These are phyloP conservation scores for Sugiyamaella americana DNA, from an alignment of 805 yeast genomes.

Conservation along the genomic window DNA sequence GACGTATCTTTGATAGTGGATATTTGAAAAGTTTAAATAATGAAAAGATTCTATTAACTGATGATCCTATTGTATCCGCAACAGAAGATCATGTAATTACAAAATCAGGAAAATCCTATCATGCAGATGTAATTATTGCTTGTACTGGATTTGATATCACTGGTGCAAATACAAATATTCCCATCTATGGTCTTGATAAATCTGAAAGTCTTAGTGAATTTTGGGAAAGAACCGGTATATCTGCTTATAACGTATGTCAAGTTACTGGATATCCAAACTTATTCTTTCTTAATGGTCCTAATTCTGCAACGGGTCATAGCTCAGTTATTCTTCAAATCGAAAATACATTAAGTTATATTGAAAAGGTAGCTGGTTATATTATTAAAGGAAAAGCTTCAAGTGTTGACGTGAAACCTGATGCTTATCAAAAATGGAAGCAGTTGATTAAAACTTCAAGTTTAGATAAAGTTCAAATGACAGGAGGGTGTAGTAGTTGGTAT, in stretches of 20 bases:
- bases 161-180: conserved; percentile 16
- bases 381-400: conserved; percentile 7
- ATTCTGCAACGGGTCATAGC: conserved; percentile 19
- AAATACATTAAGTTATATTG: conserved; percentile 10
- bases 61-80: conserved; percentile 12
- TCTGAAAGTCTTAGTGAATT: conserved; percentile 10
- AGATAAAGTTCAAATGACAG: conserved; percentile 10
- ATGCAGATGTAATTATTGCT: conserved; percentile 12
- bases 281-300: conserved; percentile 20
- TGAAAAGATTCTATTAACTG: conserved; percentile 9
- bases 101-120: not conserved
- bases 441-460: conserved; percentile 5
- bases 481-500: conserved; percentile 17
- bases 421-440: conserved; percentile 12
- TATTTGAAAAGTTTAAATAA: conserved; percentile 11
- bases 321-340: conserved; percentile 18
- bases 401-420: conserved; percentile 14
- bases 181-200: conserved; percentile 14
- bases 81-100: conserved; percentile 6
- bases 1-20: conserved; percentile 17
- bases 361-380: conserved; percentile 13
- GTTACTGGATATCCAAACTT: conserved; percentile 22
- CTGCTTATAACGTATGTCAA: conserved; percentile 18
- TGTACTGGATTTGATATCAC: conserved; percentile 19
- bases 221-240: conserved; percentile 18